Evolutionary conservation across 371 early-diverging fungal genomes (phyloP).

Genomic region (Mucor indicus): DNA sequence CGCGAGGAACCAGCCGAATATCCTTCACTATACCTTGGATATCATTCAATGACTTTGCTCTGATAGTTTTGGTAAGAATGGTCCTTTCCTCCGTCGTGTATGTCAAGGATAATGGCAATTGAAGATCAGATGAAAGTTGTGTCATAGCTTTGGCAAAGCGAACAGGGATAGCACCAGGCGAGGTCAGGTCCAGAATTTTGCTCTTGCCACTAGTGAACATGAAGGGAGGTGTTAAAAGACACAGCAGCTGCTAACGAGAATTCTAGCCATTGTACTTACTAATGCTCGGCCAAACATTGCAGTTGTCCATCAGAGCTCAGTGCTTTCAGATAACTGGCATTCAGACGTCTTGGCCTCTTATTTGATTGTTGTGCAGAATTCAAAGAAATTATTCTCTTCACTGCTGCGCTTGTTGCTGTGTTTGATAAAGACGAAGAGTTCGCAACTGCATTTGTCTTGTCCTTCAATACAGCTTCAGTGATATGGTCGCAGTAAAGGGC

Average conservation of each 20-base stretch:
- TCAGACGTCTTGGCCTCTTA: too few relatives aligned
- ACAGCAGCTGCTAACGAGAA: background rate
- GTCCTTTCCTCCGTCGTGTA: background rate
- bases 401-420: too few relatives aligned
- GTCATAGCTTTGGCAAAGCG: background rate
- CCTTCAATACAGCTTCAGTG: background rate
- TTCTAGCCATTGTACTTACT: too few relatives aligned
- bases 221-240: background rate
- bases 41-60: background rate
- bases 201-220: background rate
- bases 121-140: background rate
- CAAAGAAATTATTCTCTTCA: too few relatives aligned
- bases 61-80: background rate
- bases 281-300: too few relatives aligned
- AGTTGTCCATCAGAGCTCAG: too few relatives aligned
- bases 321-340: too few relatives aligned
- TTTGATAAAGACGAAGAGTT: too few relatives aligned
- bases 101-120: background rate
- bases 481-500: background rate
- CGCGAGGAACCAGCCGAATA: background rate
- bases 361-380: too few relatives aligned
- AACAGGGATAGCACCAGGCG: background rate
- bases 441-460: slow-evolving; percentile 1
- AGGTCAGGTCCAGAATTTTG: background rate
- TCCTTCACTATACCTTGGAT: too few relatives aligned